Base-by-base conservation (phyloP, 140 eudicot genomes). In the Senecio squalidus region DNA sequence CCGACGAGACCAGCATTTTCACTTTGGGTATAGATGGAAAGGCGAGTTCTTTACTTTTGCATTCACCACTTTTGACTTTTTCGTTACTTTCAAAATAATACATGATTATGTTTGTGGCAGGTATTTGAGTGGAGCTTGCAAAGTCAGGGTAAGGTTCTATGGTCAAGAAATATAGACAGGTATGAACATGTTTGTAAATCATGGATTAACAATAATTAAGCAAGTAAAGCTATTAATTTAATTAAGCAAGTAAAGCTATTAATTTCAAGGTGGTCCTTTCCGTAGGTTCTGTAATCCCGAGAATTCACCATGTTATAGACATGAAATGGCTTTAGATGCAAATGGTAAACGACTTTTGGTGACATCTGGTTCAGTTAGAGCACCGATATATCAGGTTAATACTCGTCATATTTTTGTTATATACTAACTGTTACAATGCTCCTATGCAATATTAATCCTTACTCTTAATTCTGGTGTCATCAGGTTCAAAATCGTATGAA, bases 121-220 rank as follows among this genome's bases (percentile, higher is more conserved):
- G 76, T 93, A 57, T 70, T 73, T 63, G 99, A 93, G 64, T 93
- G 99, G 99, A 93, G 99, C 82, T 82, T 93, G 79, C 96, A 88
- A 60, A 93, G 55, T 74, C 99, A 78, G 79, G 99, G 96, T 11
- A 83, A 82, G 77, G 77, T 93, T 59, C 78, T 93, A 22, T 93
- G 96, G 99, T 84, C 94, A 43, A 79, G 89, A 76, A 77, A 84
- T 62, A 80, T 89, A 68, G 77, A 77, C 84, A 84, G 96, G 99
- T 88, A 75, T 26, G 54, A 3, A 21, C n/a, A n/a, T n/a, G n/a
- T n/a, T n/a, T n/a, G n/a, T n/a, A n/a, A n/a, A n/a, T n/a, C n/a
- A n/a, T n/a, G n/a, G n/a, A n/a, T n/a, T n/a, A n/a, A n/a, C n/a
- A n/a, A n/a, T n/a, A n/a, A n/a, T n/a, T n/a, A n/a, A n/a, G n/a